Percentiles rank a stretch among this genome's conserved stretches.
These are phyloP conservation scores for Fusarium fracticaudum DNA, from an alignment of 2,329 filamentous ascomycete species.

Conservation along the genomic window DNA sequence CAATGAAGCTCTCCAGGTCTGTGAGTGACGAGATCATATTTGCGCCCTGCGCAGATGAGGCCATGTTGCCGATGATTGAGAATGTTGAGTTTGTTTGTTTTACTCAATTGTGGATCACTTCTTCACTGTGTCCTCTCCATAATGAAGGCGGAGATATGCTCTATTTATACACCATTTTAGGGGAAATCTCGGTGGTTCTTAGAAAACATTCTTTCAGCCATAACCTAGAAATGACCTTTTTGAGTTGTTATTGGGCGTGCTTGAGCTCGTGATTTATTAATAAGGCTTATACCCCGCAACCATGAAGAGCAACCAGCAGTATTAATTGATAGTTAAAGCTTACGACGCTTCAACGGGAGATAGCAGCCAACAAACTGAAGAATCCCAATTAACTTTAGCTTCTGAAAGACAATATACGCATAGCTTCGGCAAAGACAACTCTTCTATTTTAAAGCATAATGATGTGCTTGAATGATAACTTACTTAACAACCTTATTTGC, in stretches of 20 bases:
- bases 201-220: neutral
- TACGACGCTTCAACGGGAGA: neutral
- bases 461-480: too few species aligned
- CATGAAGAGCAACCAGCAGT: too few species aligned
- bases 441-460: too few species aligned
- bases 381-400: neutral
- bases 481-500: too few species aligned
- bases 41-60: neutral
- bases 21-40: neutral
- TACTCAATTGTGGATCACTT: too few species aligned
- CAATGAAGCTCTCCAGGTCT: neutral
- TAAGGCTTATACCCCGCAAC: too few species aligned
- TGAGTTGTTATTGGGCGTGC: neutral
- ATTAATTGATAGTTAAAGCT: too few species aligned
- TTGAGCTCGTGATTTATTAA: neutral
- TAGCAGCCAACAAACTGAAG: too few species aligned
- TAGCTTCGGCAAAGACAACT: neutral
- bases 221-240: neutral
- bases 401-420: neutral
- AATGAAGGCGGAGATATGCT: neutral
- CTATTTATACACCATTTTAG: neutral
- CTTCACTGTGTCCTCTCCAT: too few species aligned
- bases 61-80: neutral
- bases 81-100: too few species aligned
- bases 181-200: neutral